These are phyloP conservation scores for Balansia obtecta DNA, from an alignment of 2,329 filamentous ascomycete species.

Conservation along the genomic window DNA sequence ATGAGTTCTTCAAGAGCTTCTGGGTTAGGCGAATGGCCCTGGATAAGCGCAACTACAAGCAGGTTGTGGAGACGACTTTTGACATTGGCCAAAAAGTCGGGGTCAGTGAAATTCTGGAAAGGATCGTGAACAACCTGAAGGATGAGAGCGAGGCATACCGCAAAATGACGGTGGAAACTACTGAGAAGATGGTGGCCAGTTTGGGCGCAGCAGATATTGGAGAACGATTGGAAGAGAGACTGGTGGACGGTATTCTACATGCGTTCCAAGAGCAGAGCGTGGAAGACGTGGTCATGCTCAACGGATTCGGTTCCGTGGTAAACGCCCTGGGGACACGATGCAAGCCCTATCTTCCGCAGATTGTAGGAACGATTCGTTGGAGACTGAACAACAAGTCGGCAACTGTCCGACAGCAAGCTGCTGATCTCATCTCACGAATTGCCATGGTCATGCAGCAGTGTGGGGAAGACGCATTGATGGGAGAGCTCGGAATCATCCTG, in stretches of 20 bases:
- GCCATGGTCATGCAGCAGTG: constrained; percentile 99
- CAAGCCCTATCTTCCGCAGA: constrained; percentile 94
- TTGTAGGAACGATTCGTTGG: constrained; percentile 93
- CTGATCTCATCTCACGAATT: constrained; percentile 91
- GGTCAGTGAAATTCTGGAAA: constrained; percentile 84
- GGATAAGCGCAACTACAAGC: constrained; percentile 93
- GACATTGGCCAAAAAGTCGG: constrained; percentile 98
- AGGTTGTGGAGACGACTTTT: constrained; percentile 95
- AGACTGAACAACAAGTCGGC: constrained; percentile 95
- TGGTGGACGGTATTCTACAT: constrained; percentile 90
- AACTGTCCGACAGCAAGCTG: constrained; percentile 91
- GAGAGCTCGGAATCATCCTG: constrained; percentile 83
- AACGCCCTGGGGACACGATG: constrained; percentile 87
- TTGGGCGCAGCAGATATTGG: constrained; percentile 90
- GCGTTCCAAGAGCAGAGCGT: constrained; percentile 98
- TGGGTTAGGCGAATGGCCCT: constrained; percentile 96
- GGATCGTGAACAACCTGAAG: constrained; percentile 90
- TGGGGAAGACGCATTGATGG: constrained; percentile 89
- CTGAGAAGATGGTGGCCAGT: constrained; percentile 91
- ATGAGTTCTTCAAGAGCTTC: constrained; percentile 97
- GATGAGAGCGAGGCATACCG: constrained; percentile 96
- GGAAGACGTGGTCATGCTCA: constrained; percentile 90
- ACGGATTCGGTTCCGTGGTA: constrained; percentile 94
- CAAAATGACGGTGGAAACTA: constrained; percentile 97
- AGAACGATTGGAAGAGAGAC: constrained; percentile 79